Evolutionary conservation across 345 rosid species (phyloP).

Genomic region (Ceriops tagal): DNA sequence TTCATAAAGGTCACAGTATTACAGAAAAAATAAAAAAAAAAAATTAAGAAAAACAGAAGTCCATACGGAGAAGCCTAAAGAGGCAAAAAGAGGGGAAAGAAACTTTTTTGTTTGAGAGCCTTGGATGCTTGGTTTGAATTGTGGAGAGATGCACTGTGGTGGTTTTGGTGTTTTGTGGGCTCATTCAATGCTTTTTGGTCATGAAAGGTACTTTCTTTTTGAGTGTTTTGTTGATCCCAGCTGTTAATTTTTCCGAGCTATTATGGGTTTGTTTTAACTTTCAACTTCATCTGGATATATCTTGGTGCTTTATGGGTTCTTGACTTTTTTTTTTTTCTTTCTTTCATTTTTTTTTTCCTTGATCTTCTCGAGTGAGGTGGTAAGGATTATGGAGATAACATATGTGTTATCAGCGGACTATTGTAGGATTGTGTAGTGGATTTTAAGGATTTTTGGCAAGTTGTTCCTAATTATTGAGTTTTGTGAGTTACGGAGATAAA

Average conservation of each 20-base stretch:
- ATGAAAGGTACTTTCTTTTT: slow-evolving; percentile 45
- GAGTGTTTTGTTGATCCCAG: slow-evolving; percentile 24
- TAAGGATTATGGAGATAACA: too few relatives aligned
- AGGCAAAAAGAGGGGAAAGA: neutral
- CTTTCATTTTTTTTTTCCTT: neutral
- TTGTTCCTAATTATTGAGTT: too few relatives aligned
- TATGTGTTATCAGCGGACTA: slow-evolving; percentile 2
- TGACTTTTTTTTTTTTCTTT: neutral
- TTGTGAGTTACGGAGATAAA: too few relatives aligned
- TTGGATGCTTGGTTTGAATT: slow-evolving; percentile 40
- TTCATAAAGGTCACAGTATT: too few relatives aligned
- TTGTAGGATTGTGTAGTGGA: slow-evolving; percentile 9
- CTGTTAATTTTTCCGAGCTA: slow-evolving; percentile 21
- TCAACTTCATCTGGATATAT: slow-evolving; percentile 25
- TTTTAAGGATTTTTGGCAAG: neutral
- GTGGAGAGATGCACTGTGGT: slow-evolving; percentile 36
- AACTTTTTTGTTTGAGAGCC: slow-evolving; percentile 21
- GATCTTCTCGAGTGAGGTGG: too few relatives aligned
- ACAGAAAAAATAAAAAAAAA: too few relatives aligned
- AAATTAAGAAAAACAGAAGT: neutral
- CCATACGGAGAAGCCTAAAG: neutral
- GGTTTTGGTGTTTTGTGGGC: slow-evolving; percentile 53
- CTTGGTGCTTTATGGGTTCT: slow-evolving; percentile 2
- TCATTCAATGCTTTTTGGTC: slow-evolving; percentile 40
- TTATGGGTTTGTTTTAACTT: slow-evolving; percentile 26